phyloP scores from a whole-genome alignment of 2,329 filamentous ascomycete species.

The Geosmithia flava region DNA sequence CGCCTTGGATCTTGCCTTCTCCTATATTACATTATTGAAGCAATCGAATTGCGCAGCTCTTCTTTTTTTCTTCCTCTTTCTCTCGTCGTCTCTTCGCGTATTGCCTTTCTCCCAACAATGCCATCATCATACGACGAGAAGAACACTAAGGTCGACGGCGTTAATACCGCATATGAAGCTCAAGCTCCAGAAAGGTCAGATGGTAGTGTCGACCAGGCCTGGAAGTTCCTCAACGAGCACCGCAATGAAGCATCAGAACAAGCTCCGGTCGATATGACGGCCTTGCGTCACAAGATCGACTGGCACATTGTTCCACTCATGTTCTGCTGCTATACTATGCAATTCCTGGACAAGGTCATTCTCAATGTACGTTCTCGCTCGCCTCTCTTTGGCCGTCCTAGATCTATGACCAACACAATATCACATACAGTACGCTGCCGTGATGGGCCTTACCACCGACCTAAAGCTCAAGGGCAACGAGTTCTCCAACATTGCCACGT shows the following conservation, averaged over 20 bases:
- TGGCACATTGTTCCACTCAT: conserved; percentile 47
- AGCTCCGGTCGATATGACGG: conserved; percentile 25
- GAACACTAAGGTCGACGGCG: background rate
- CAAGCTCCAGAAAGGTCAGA: background rate
- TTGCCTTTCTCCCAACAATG: background rate
- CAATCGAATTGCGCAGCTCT: background rate
- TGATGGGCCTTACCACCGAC: conserved; percentile 49
- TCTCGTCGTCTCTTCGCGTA: background rate
- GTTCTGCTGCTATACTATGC: conserved; percentile 49
- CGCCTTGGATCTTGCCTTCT: too few relatives aligned
- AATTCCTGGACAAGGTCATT: conserved; percentile 52
- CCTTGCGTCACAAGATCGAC: conserved; percentile 42
- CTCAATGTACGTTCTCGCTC: conserved; percentile 35
- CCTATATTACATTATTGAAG: background rate
- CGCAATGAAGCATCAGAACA: conserved; percentile 20
- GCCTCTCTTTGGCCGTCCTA: background rate
- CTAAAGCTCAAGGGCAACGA: conserved; percentile 42
- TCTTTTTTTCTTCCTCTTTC: background rate
- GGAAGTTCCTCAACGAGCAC: conserved; percentile 29
- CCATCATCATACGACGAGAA: background rate
- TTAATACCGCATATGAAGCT: background rate
- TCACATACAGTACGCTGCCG: conserved; percentile 41
- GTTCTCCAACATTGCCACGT: conserved; percentile 49
- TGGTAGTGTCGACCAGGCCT: conserved; percentile 27
- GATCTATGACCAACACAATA: background rate